These are phyloP conservation scores for Gillenia trifoliata DNA, from an alignment of 306 rosid species.

Conservation along the genomic window DNA sequence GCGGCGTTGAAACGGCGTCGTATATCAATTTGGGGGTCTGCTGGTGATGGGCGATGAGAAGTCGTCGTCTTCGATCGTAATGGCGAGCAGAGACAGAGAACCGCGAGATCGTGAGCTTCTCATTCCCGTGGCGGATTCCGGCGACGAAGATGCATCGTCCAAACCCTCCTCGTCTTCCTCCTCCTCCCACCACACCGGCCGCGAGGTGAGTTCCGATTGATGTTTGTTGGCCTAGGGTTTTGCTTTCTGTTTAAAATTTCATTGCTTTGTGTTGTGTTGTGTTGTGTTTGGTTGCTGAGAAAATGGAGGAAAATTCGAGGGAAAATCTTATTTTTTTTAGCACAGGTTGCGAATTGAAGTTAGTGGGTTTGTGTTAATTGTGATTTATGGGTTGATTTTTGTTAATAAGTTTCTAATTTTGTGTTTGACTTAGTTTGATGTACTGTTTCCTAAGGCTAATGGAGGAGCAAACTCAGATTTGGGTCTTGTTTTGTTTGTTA, in stretches of 20 bases:
- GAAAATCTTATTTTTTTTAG: neutral
- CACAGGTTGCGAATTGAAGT: neutral
- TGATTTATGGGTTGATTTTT: neutral
- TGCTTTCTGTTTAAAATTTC: neutral
- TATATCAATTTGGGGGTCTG: neutral
- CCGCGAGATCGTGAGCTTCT: constrained; percentile 79
- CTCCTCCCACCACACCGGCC: constrained; percentile 54
- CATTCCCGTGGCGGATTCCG: constrained; percentile 57
- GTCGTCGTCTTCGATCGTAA: constrained; percentile 36
- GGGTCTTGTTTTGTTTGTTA: neutral
- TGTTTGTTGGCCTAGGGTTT: constrained; percentile 18
- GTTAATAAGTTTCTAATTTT: neutral
- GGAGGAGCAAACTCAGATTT: constrained; percentile 4
- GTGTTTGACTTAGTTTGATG: constrained; percentile 22
- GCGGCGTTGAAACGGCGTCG: constrained; percentile 32
- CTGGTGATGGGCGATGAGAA: constrained; percentile 66
- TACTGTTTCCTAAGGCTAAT: neutral
- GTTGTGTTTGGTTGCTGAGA: constrained; percentile 7
- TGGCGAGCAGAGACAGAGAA: constrained; percentile 61
- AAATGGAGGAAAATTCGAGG: neutral
- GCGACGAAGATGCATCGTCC: constrained; percentile 34
- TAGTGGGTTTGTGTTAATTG: neutral
- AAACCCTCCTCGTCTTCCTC: constrained; percentile 56
- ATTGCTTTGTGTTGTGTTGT: neutral
- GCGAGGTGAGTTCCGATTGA: constrained; percentile 39